phyloP scores from a whole-genome alignment of 371 early-diverging fungal genomes.

The Saksenaea vasiformis region DNA sequence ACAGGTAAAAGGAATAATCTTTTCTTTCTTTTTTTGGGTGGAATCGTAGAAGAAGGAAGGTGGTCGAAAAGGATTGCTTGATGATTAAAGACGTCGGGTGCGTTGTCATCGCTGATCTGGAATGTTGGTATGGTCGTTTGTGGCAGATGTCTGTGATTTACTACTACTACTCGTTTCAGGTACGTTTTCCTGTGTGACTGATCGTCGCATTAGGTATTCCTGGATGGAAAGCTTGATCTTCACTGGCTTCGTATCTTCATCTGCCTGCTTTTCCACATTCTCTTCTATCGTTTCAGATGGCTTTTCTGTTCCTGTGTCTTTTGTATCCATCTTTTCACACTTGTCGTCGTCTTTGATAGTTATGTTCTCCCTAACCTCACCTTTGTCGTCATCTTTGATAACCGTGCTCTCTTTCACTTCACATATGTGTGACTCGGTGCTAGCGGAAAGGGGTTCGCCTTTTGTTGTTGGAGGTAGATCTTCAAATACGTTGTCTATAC shows the following conservation, averaged over 20 bases:
- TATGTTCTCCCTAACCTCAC: background rate
- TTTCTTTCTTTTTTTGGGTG: too few species aligned
- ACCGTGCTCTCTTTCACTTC: background rate
- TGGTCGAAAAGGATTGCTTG: too few species aligned
- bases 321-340: background rate
- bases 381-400: background rate
- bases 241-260: slow-evolving; percentile 14
- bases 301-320: background rate
- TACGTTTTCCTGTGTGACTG: slow-evolving; percentile 15
- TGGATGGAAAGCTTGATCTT: slow-evolving; percentile 36
- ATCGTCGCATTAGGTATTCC: slow-evolving; percentile 37
- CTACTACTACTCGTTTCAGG: background rate
- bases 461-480: background rate
- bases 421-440: background rate
- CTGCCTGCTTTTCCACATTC: background rate
- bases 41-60: too few species aligned
- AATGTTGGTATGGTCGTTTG: background rate
- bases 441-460: background rate
- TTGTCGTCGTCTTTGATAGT: background rate
- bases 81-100: too few species aligned
- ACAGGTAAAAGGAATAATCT: too few species aligned
- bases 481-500: background rate
- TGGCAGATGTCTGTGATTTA: background rate
- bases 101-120: background rate
- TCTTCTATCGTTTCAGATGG: background rate